phyloP scores from a whole-genome alignment of 1,284 basidiomycete genomes.

The Irpex sp. region DNA sequence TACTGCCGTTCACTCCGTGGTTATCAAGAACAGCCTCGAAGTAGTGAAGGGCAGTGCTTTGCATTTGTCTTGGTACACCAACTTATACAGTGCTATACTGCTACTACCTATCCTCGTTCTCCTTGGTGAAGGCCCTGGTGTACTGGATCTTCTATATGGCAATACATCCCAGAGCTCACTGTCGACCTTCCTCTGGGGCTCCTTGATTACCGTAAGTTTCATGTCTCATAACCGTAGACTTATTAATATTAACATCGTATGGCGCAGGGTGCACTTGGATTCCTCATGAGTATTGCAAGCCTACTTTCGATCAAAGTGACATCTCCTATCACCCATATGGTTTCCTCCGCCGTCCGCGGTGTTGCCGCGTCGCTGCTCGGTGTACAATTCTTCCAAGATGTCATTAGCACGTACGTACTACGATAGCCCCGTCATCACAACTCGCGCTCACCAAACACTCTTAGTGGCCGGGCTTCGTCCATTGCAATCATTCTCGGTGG shows the following conservation, averaged over 20 bases:
- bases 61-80: slow-evolving; percentile 82
- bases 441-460: slow-evolving; percentile 1
- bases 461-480: slow-evolving; percentile 74
- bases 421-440: neutral
- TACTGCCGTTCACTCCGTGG: slow-evolving; percentile 79
- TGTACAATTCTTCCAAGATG: slow-evolving; percentile 71
- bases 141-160: slow-evolving; percentile 56
- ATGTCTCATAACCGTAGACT: neutral
- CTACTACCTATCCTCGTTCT: slow-evolving; percentile 67
- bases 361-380: slow-evolving; percentile 78
- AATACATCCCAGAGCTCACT: slow-evolving; percentile 44
- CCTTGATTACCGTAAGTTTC: slow-evolving; percentile 61
- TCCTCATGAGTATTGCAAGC: slow-evolving; percentile 88
- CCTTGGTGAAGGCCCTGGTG: slow-evolving; percentile 64
- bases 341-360: slow-evolving; percentile 81
- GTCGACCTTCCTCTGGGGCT: slow-evolving; percentile 73
- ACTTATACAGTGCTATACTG: slow-evolving; percentile 65
- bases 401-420: slow-evolving; percentile 65
- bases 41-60: slow-evolving; percentile 78
- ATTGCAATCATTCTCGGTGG: slow-evolving; percentile 78
- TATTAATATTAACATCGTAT: neutral
- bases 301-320: slow-evolving; percentile 88
- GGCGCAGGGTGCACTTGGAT: slow-evolving; percentile 72
- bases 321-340: slow-evolving; percentile 90
- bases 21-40: slow-evolving; percentile 77